Evolutionary conservation across 495 filamentous ascomycete genomes (phyloP).

Genomic region (Hyaloscypha variabilis): DNA sequence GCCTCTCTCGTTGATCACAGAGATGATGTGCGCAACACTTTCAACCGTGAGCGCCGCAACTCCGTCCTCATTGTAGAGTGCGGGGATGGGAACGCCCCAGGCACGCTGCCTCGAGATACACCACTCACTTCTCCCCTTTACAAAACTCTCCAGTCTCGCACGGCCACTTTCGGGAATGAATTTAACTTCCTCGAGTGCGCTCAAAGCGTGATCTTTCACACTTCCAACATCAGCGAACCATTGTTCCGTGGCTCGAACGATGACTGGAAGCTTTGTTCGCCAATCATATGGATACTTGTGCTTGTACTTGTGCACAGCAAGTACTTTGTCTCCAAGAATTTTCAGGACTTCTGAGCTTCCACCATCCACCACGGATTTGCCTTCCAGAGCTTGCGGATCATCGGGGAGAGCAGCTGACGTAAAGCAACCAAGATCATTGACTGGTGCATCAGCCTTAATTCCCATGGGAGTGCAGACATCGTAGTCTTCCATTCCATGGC

Average conservation of each 20-base stretch:
- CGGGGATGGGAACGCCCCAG: slow-evolving; percentile 96
- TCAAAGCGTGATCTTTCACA: slow-evolving; percentile 73
- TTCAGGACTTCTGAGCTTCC: slow-evolving; percentile 63
- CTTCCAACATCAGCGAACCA: slow-evolving; percentile 93
- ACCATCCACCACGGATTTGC: slow-evolving; percentile 60
- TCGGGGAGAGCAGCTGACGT: slow-evolving; percentile 73
- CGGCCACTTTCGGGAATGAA: slow-evolving; percentile 79
- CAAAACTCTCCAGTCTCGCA: slow-evolving; percentile 76
- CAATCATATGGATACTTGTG: slow-evolving; percentile 99
- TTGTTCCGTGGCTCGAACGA: slow-evolving; percentile 90
- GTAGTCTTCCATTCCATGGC: slow-evolving; percentile 97
- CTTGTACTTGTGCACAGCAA: slow-evolving; percentile 66
- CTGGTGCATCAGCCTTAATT: slow-evolving; percentile 74
- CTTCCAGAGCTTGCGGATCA: slow-evolving; percentile 60
- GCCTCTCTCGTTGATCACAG: slow-evolving; percentile 72
- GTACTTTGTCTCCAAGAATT: slow-evolving; percentile 61
- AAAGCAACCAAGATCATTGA: slow-evolving; percentile 80
- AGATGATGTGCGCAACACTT: slow-evolving; percentile 83
- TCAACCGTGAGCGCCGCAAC: slow-evolving; percentile 75
- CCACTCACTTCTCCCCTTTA: slow-evolving; percentile 90
- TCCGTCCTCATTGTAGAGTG: slow-evolving; percentile 73
- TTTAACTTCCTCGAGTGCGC: slow-evolving; percentile 66
- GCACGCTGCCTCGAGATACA: slow-evolving; percentile 97
- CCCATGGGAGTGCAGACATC: slow-evolving; percentile 68
- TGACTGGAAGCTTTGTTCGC: slow-evolving; percentile 90